phyloP scores from a whole-genome alignment of 345 rosid genomes.

The Hevea brasiliensis region DNA sequence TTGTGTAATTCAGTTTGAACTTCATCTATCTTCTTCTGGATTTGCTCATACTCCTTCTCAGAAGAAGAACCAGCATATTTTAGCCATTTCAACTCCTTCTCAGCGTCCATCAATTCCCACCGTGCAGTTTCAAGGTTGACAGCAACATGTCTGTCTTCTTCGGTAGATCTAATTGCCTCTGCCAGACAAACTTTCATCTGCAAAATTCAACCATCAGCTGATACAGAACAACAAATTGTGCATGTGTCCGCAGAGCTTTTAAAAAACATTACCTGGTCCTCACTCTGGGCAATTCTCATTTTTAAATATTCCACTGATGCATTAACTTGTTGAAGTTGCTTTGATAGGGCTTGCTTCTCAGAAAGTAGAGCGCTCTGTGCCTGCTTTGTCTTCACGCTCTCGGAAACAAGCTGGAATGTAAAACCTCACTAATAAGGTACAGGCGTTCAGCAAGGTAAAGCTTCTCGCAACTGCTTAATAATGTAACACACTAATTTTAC shows the following conservation, averaged over 20 bases:
- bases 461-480: neutral
- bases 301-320: constrained; percentile 57
- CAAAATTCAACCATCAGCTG: constrained; percentile 21
- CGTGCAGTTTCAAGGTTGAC: constrained; percentile 62
- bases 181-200: constrained; percentile 74
- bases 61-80: constrained; percentile 66
- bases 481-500: neutral
- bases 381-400: constrained; percentile 90
- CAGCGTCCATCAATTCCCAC: constrained; percentile 80
- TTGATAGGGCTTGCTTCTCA: constrained; percentile 70
- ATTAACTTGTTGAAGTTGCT: constrained; percentile 73
- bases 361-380: constrained; percentile 61
- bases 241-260: neutral
- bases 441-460: neutral
- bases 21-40: constrained; percentile 58
- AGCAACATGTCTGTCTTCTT: constrained; percentile 72
- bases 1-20: constrained; percentile 49
- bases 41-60: constrained; percentile 80
- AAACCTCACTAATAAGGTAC: neutral
- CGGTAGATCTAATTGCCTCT: constrained; percentile 60
- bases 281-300: constrained; percentile 59
- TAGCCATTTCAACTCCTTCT: constrained; percentile 84
- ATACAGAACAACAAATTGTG: neutral
- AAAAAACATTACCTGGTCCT: constrained; percentile 63
- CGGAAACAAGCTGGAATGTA: constrained; percentile 84